Evolutionary conservation across 108 stramenopile species (phyloP).

Genomic region (Nitzschia sp.): DNA sequence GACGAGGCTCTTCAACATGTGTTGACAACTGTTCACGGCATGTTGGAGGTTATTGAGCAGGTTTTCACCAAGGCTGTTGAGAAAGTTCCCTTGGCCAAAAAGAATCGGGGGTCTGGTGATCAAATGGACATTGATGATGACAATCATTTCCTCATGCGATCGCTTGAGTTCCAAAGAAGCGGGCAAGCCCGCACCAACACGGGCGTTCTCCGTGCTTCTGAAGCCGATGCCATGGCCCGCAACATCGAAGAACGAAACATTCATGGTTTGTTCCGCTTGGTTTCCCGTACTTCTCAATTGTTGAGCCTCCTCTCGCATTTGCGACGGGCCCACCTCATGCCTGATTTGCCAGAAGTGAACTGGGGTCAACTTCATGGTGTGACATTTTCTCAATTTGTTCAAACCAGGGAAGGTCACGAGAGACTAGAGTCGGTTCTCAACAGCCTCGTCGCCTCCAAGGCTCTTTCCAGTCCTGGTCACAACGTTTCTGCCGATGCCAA

Average conservation of each 20-base stretch:
- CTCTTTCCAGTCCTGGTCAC: constrained; percentile 24
- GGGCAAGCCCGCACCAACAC: constrained; percentile 30
- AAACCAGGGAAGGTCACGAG: constrained; percentile 68
- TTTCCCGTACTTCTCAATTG: constrained; percentile 73
- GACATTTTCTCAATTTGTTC: constrained; percentile 65
- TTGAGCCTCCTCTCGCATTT: constrained; percentile 69
- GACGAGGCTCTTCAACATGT: constrained; percentile 61
- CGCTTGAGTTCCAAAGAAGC: constrained; percentile 53
- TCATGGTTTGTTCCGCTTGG: constrained; percentile 77
- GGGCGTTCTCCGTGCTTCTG: constrained; percentile 24
- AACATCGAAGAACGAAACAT: constrained; percentile 80
- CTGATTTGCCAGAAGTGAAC: constrained; percentile 72
- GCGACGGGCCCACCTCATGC: constrained; percentile 57
- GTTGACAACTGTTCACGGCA: constrained; percentile 42
- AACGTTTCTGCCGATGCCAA: constrained; percentile 56
- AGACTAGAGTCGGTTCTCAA: constrained; percentile 75
- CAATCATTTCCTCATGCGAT: constrained; percentile 42
- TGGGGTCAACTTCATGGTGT: constrained; percentile 86
- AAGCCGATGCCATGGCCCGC: constrained; percentile 48
- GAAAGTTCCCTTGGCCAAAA: constrained; percentile 47
- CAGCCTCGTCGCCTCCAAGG: constrained; percentile 54
- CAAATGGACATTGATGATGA: constrained; percentile 65
- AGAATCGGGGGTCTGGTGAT: constrained; percentile 26
- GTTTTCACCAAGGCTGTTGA: constrained; percentile 60
- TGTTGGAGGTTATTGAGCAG: constrained; percentile 56